A percentile compares a stretch with the other conserved stretches of the same genome.
phyloP scores from a whole-genome alignment of 306 rosid genomes.

The Arachis stenosperma region DNA sequence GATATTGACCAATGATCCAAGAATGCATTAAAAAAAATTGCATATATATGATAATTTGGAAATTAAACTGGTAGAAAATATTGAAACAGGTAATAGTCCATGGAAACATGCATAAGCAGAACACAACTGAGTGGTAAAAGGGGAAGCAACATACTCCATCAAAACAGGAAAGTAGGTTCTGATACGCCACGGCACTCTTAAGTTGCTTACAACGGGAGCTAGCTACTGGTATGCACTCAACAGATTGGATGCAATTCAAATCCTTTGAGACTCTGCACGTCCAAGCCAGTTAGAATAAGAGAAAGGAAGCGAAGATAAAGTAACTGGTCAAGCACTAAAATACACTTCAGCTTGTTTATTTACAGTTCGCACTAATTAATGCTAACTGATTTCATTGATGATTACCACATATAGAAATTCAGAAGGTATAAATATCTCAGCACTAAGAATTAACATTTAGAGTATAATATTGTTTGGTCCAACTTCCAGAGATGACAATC shows the following conservation, averaged over 20 bases:
- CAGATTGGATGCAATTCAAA: slow-evolving; percentile 70
- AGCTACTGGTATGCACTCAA: slow-evolving; percentile 73
- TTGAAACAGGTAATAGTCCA: slow-evolving; percentile 17
- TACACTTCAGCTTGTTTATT: slow-evolving; percentile 21
- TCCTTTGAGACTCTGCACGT: slow-evolving; percentile 73
- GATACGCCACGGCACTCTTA: slow-evolving; percentile 69
- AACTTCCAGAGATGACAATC: not conserved
- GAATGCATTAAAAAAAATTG: slow-evolving; percentile 5
- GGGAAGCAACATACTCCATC: slow-evolving; percentile 55
- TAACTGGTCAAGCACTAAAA: slow-evolving; percentile 18
- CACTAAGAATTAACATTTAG: not conserved
- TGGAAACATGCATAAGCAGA: slow-evolving; percentile 16
- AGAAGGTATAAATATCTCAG: slow-evolving; percentile 14
- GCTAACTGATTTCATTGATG: not conserved
- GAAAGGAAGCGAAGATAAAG: slow-evolving; percentile 28
- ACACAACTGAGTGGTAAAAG: slow-evolving; percentile 31
- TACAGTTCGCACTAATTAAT: slow-evolving; percentile 4
- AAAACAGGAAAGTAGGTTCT: slow-evolving; percentile 65
- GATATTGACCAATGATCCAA: slow-evolving; percentile 1
- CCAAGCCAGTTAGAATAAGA: slow-evolving; percentile 32
- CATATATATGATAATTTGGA: not conserved
- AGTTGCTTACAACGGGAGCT: slow-evolving; percentile 69
- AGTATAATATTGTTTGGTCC: not conserved
- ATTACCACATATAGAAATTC: not conserved
- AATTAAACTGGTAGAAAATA: slow-evolving; percentile 6